Evolutionary conservation across 352 stramenopile genomes (phyloP), one percentile per base, ranked within the genome.

Genomic region (Paralagenidium karlingii): DNA sequence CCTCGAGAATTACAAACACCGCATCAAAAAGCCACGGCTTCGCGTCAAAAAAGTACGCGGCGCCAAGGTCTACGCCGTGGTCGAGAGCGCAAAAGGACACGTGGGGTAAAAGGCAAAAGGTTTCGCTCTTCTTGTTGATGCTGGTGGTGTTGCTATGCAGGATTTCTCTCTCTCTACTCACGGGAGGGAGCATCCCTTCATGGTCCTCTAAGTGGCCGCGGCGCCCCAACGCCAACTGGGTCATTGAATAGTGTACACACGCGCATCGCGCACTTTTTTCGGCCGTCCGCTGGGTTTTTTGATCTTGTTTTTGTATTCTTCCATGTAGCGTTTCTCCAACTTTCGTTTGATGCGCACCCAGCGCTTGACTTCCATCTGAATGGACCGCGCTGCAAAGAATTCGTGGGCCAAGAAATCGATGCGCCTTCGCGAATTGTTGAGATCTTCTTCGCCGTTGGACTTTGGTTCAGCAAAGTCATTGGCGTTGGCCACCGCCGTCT

Each of bases 251-350:
- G 75, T 86, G 56, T 84, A 86, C n/a, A 83, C 71, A 16, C 71
- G 63, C 12, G 68, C 69, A 43, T 86, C 68, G 20, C 71, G 75
- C 46, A 82, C 54, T 51, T 84, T 82, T 36, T 85, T 85, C 19
- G 70, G 71, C 7, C 70, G 67, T 2, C 71, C 68, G 20, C 66
- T 85, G 24, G 68, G 71, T 37, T 88, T 85, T 45, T 88, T 88
- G 51, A 84, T 88, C 56, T 88, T 88, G 53, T 74, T 84, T 36
- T 82, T 83, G 68, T 88, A 82, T 50, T 85, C 68, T 27, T 83
- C 68, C 62, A 83, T 82, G 48, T 74, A 78, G 40, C 61, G 60
- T 38, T 74, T 68, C 49, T 85, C 75, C 26, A 78, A 58, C 43
- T 78, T 47, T 11, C 74, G 68, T 41, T 88, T 88, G 19, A 60